Evolutionary conservation across 805 yeast genomes (phyloP), one percentile per base, ranked within the genome.

Genomic region (Starmerella lactis-condensi): DNA sequence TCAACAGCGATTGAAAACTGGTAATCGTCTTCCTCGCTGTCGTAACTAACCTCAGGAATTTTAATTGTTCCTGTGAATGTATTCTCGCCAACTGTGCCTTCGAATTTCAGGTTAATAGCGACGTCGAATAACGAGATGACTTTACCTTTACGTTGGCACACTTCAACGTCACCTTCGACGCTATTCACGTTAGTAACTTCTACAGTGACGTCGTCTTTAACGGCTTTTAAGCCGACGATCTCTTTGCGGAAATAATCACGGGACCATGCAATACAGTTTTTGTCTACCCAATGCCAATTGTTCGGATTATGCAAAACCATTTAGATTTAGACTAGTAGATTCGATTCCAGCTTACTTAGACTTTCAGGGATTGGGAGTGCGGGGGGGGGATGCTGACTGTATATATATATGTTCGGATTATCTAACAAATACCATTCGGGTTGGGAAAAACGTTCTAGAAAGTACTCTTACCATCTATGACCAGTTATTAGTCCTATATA

Each of bases 271-370:
- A 85, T 66, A 58, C 98, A 89, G 62, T 89, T 89, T 56, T 85
- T 85, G 58, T 85, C 95, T 40, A 83, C 95, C 96, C 96, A 89
- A 64, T 89, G 98, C 98, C 98, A 85, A 60, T 85, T 85, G 56
- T 89, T 89, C 24, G 96, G 96, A 64, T 85, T 89, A 57, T 81
- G 75, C 20, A 89, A 83, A 24, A 78, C 95, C 95, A 85, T 85
- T 18, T 25, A 35, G n/a, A 9, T 21, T 15, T 31, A 17, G 16
- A 5, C 8, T 7, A 16, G 17, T 20, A 14, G 21, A 18, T n/a
- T n/a, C n/a, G n/a, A n/a, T n/a, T n/a, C n/a, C n/a, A n/a, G n/a
- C n/a, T n/a, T n/a, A n/a, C n/a, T n/a, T n/a, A n/a, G n/a, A n/a
- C n/a, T n/a, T n/a, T n/a, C n/a, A n/a, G n/a, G n/a, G n/a, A n/a